These are phyloP conservation scores for Irpex sp. DNA, from an alignment of 1,284 basidiomycete species.

Conservation along the genomic window DNA sequence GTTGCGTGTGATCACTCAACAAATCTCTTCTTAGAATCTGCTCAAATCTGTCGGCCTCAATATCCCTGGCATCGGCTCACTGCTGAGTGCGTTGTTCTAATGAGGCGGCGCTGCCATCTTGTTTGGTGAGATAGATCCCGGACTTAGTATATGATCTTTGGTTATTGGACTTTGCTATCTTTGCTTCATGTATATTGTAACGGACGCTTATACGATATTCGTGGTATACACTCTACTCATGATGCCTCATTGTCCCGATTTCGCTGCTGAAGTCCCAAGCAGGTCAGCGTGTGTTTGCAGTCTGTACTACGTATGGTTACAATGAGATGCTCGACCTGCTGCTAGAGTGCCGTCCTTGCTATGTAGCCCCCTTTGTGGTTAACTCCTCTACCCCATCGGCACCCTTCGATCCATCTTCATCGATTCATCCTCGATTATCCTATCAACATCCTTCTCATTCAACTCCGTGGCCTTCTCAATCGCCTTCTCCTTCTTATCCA, in stretches of 20 bases:
- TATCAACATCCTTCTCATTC: conserved; percentile 18
- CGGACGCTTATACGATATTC: no score
- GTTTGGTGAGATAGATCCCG: background rate
- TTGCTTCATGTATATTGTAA: background rate
- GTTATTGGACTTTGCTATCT: background rate
- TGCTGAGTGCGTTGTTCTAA: conserved; percentile 6
- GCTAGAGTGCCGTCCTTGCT: background rate
- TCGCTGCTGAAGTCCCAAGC: no score
- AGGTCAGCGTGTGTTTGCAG: no score
- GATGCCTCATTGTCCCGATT: no score
- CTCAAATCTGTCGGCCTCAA: conserved; percentile 13
- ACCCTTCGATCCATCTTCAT: conserved; percentile 10
- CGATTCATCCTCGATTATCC: conserved; percentile 12
- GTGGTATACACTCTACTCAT: no score
- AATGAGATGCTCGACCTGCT: no score
- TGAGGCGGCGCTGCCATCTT: background rate
- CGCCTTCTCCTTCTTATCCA: conserved; percentile 21
- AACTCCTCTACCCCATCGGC: background rate
- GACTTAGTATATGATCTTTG: background rate
- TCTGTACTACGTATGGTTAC: no score
- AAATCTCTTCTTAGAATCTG: conserved; percentile 4
- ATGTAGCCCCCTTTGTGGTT: background rate
- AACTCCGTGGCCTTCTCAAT: conserved; percentile 23
- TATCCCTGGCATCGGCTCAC: background rate
- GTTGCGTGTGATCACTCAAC: background rate